Percentiles rank a stretch among this genome's conserved stretches.
These are phyloP conservation scores for Cyclotella choctawhatcheeana DNA, from an alignment of 108 stramenopile genomes.

Conservation along the genomic window DNA sequence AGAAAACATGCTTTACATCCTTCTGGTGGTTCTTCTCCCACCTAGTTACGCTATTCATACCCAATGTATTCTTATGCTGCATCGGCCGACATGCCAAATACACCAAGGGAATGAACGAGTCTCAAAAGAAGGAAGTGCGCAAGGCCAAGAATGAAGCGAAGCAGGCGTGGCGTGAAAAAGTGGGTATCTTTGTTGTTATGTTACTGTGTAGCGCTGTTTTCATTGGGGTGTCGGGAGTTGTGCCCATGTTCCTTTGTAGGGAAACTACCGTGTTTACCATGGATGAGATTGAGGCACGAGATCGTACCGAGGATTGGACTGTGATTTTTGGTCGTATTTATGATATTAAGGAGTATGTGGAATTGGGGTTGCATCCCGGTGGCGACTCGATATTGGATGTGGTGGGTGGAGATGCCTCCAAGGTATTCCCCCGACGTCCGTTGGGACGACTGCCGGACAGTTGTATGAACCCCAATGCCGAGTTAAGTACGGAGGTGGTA, in stretches of 20 bases:
- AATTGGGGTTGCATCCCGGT: slow-evolving; percentile 48
- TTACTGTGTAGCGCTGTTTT: slow-evolving; percentile 35
- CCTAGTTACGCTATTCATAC: slow-evolving; percentile 33
- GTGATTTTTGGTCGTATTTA: slow-evolving; percentile 54
- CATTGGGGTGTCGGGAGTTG: slow-evolving; percentile 53
- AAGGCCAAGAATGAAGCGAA: slow-evolving; percentile 29
- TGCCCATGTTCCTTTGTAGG: slow-evolving; percentile 55
- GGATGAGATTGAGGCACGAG: slow-evolving; percentile 46
- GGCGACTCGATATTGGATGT: slow-evolving; percentile 33
- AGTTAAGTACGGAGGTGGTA: slow-evolving; percentile 13
- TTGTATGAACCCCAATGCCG: slow-evolving; percentile 35
- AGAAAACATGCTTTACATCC: slow-evolving; percentile 17
- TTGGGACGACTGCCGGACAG: slow-evolving; percentile 31
- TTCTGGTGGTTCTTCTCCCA: slow-evolving; percentile 43
- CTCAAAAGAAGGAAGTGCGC: slow-evolving; percentile 11
- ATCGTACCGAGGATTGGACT: slow-evolving; percentile 54
- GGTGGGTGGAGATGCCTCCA: slow-evolving; percentile 41
- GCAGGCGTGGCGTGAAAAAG: slow-evolving; percentile 57
- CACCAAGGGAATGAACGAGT: slow-evolving; percentile 16
- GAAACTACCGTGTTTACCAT: slow-evolving; percentile 37
- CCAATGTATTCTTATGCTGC: slow-evolving; percentile 37
- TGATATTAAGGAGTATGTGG: slow-evolving; percentile 38
- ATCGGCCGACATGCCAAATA: slow-evolving; percentile 8
- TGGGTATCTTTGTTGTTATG: slow-evolving; percentile 54
- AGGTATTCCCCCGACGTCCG: slow-evolving; percentile 53